Base-by-base conservation (phyloP, 2,329 filamentous ascomycete genomes). In the Trichothecium sympodiale region DNA sequence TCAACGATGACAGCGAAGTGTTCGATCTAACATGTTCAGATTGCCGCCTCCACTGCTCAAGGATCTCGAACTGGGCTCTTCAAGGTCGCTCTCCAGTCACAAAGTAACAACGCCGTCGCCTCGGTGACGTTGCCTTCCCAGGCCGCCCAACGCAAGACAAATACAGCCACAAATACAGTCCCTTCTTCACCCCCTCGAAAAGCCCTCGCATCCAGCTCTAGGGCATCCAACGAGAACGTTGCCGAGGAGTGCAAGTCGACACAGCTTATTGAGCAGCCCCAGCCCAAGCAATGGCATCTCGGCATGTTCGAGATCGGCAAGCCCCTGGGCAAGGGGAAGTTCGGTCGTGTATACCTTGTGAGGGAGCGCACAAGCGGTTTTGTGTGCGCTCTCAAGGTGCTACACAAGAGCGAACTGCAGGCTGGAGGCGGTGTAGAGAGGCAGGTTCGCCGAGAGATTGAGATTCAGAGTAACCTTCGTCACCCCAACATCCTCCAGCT, bases 221-320 rank as follows among this genome's bases (percentile, higher is more conserved):
- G 62, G 35, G 45, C 55, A 25, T 54, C 64, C 25, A 68, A 73
- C 18, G 80, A 83, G 43, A 37, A 26, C n/a, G n/a, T 17, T 28
- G 28, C 5, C 25, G 15, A 33, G 16, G 29, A 39, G 29, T 30
- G 13, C 14, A 31, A 28, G 13, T 37, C 42, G 4, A 33, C 33
- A 29, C 36, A 57, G 45, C 53, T 54, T 13, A 35, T 42, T 15
- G 56, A 57, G 32, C 74, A 80, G 50, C 69, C 76, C 27, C 50
- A 56, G 43, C 71, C 70, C 30, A 78, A 75, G 47, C 60, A 86
- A 46, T 88, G 88, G 60, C 85, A 94, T 54, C 74, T 94, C 4
- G 83, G 85, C 59, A 93, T 93, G 84, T 94, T 94, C 56, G 87
- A 94, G 57, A 94, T 93, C 44, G 84, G 84, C 28, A 82, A 85